These are phyloP conservation scores for Fusarium goolgardi DNA, from an alignment of 2,329 filamentous ascomycete genomes.

Conservation along the genomic window DNA sequence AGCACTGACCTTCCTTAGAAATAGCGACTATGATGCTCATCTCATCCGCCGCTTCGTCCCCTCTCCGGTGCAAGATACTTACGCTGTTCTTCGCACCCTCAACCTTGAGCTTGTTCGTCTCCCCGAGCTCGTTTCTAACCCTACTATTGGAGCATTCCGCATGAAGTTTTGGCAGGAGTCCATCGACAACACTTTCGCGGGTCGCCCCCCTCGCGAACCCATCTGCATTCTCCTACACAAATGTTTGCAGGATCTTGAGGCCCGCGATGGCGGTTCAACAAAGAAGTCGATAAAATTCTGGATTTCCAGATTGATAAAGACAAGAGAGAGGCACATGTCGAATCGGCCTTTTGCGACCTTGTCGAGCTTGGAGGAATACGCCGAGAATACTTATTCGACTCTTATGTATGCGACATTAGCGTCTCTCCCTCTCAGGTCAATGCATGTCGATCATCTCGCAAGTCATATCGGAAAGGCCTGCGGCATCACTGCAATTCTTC, in stretches of 20 bases:
- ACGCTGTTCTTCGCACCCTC: constrained; percentile 89
- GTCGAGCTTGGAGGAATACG: constrained; percentile 83
- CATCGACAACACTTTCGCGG: constrained; percentile 80
- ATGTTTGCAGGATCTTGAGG: constrained; percentile 72
- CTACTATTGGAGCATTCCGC: constrained; percentile 87
- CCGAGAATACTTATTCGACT: constrained; percentile 94
- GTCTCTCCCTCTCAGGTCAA: constrained; percentile 79
- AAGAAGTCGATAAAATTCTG: constrained; percentile 73
- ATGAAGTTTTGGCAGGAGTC: constrained; percentile 96
- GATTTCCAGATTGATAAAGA: constrained; percentile 80
- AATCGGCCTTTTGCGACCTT: constrained; percentile 84
- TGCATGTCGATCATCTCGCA: constrained; percentile 91
- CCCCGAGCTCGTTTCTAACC: constrained; percentile 87
- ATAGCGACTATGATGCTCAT: constrained; percentile 89
- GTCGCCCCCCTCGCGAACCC: constrained; percentile 86
- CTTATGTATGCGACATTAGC: constrained; percentile 90
- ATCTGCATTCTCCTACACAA: constrained; percentile 85
- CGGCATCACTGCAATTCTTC: constrained; percentile 86
- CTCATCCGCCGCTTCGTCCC: constrained; percentile 89
- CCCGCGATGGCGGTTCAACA: constrained; percentile 55
- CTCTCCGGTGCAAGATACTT: constrained; percentile 78
- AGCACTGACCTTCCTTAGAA: constrained; percentile 61
- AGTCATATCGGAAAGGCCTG: constrained; percentile 95
- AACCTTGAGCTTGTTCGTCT: constrained; percentile 93
- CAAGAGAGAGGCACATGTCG: constrained; percentile 83